Evolutionary conservation across 2,329 filamentous ascomycete genomes (phyloP), one percentile per base, ranked within the genome.

Genomic region (Bipolaris gigantea): DNA sequence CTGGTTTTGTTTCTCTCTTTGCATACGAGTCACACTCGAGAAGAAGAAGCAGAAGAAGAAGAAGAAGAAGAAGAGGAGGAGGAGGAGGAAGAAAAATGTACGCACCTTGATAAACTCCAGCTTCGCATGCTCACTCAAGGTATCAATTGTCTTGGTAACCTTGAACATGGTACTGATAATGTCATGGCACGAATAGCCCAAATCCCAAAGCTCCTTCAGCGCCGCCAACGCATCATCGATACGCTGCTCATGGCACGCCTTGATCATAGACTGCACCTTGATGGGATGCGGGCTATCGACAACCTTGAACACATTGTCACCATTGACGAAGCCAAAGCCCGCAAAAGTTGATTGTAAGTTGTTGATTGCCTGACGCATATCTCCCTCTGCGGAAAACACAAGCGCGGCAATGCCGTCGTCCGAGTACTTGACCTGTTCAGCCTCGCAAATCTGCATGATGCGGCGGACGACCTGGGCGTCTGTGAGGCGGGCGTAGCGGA

Each of bases 141-240:
- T 91, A 2, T 90, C 89, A 55, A 97, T 92, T 1, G 92, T 95
- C 80, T 97, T 99, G 41, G 94, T 97, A 56, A 99, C 94, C 70
- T 89, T 88, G 81, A 99, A 97, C 94, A 99, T 99, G 57, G 93
- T 99, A 77, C 89, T 95, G 75, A 99, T 95, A 66, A 99, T 96
- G 75, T 99, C 94, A 78, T 99, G 93, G 65, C 91, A 95, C n/a
- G 91, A 96, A 78, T 99, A 99, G 13, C 94, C 94, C 56, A 97
- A 79, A 56, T 89, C 86, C 93, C 94, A 99, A 38, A 99, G 81
- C 78, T 97, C 94, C 64, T 91, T 89, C 61, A 99, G 77, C 4
- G 84, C 86, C 64, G 96, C 91, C 55, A 99, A 79, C 1, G 94
- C 94, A 55, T 86, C 86, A 73, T 97, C 92, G 19, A 99, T 84